Base-by-base conservation (phyloP, 495 filamentous ascomycete species). In the Penicillium riverlandense region DNA sequence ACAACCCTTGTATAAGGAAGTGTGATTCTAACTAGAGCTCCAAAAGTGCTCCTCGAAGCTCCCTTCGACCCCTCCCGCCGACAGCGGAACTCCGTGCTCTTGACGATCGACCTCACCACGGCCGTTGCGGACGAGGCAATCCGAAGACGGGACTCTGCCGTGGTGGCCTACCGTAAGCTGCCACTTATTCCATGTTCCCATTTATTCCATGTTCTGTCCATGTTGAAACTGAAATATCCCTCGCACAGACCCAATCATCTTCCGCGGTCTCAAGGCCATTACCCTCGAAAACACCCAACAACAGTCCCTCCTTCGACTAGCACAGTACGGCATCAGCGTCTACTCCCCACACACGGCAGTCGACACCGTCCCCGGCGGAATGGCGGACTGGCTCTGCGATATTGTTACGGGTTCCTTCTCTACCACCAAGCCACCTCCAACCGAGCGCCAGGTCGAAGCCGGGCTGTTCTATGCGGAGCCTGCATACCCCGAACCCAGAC, bases 331-430 rank as follows among this genome's bases (percentile, higher is more conserved):
- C 12, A 90, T 96, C 51, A 90, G 88, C 53, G 89, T 97, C 46
- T 98, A 98, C 69, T 88, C 83, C 41, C 92, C 92, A 0, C 92
- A 98, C 58, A 97, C 91, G 1, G 90, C 92, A 2, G 79, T 96
- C 41, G 92, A 98, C 67, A 88, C 90, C 22, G 86, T 86, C 0
- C 80, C 83, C 6, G 85, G 83, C 11, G 92, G 92, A 15, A 76
- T 97, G 47, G 90, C 86, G 46, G 89, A 96, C 68, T 98, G 92
- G 92, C 84, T 98, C 13, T 90, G 86, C 39, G 85, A 95, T 63
- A 86, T 95, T 22, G 76, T 88, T 38, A 84, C 88, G 1, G 70
- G 78, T 22, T 58, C 61, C 29, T 61, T 72, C 38, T 42, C 56
- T 2, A 14, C 40, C 10, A 34, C 49, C 22, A 22, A 9, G 8